A percentile compares a stretch with the other conserved stretches of the same genome.
Evolutionary conservation across 768 basidiomycete genomes (phyloP).

Genomic region (Amanita molliuscula): DNA sequence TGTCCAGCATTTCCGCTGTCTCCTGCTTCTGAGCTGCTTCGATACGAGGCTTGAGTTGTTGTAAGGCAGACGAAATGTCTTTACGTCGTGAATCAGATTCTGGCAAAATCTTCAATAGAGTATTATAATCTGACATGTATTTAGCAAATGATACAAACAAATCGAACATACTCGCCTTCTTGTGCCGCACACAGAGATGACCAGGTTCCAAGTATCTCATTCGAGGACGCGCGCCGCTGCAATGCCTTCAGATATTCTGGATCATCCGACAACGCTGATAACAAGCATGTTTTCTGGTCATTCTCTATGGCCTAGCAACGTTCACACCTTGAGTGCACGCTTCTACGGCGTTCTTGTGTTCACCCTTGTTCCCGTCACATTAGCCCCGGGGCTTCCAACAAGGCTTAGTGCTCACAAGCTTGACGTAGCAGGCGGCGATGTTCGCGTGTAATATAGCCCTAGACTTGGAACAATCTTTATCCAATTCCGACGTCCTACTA

Average conservation of each 20-base stretch:
- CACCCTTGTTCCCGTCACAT: conserved; percentile 35
- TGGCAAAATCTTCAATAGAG: conserved; percentile 56
- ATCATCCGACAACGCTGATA: conserved; percentile 74
- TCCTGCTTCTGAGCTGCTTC: conserved; percentile 77
- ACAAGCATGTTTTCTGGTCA: conserved; percentile 1
- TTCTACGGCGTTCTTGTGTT: conserved; percentile 70
- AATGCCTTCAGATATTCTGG: conserved; percentile 80
- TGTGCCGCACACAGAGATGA: conserved; percentile 70
- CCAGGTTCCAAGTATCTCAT: conserved; percentile 77
- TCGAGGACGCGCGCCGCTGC: conserved; percentile 80
- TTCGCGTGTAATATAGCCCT: conserved; percentile 79
- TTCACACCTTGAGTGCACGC: conserved; percentile 67
- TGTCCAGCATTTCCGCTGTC: conserved; percentile 84
- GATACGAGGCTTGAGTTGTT: conserved; percentile 51
- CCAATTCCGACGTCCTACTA: conserved; percentile 17
- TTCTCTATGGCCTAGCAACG: neutral
- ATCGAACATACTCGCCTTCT: conserved; percentile 59
- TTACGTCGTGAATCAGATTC: conserved; percentile 37
- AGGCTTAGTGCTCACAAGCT: conserved; percentile 42
- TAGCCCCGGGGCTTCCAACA: neutral
- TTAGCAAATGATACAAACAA: neutral
- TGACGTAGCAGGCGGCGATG: conserved; percentile 76
- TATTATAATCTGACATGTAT: conserved; percentile 55
- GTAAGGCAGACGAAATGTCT: conserved; percentile 39
- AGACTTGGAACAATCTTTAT: conserved; percentile 40